Evolutionary conservation across 179 eudicot species (phyloP), one percentile per base, ranked within the genome.

Genomic region (Beta corolliflora): DNA sequence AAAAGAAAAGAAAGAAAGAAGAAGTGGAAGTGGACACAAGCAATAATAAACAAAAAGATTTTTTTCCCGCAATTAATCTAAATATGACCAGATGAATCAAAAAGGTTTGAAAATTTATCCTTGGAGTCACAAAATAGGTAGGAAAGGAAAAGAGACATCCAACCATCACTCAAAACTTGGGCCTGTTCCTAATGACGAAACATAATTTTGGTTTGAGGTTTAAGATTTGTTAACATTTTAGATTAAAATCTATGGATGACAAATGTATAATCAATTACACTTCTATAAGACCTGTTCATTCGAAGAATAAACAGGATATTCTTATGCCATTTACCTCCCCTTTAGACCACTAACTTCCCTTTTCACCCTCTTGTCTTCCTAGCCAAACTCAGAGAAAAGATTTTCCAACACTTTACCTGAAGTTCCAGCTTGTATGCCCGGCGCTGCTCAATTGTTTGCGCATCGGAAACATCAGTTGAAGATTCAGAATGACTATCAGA

Each of bases 351-450:
- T 64, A 48, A n/a, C 73, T 29, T 19, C 61, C 53, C 58, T 15
- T 54, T 41, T 19, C 58, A 41, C 63, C 54, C 50, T 41, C 60
- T 19, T 7, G 1, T 41, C 44, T 13, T 14, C 29, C 3, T 15
- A 36, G 50, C 60, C 31, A 36, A 48, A 50, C 9, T 56, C 41
- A 59, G 58, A 36, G 72, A 50, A 50, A 15, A 58, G 23, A 65
- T 1, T 7, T 50, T 21, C 23, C 75, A 8, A 21, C 63, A 60
- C 60, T 78, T 85, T 84, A 92, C 99, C 99, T 96, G 99, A 90
- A 96, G 97, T 88, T 96, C 99, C 76, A 94, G 94, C 88, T 96
- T 96, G 90, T 96, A 96, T 12, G 99, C 99, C 55, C 99, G 96
- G 58, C 98, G 98, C 83, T 96, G 98, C 90, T 94, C 99, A 69